These are phyloP conservation scores for Beauveria bassiana DNA, from an alignment of 2,329 filamentous ascomycete species.

Conservation along the genomic window DNA sequence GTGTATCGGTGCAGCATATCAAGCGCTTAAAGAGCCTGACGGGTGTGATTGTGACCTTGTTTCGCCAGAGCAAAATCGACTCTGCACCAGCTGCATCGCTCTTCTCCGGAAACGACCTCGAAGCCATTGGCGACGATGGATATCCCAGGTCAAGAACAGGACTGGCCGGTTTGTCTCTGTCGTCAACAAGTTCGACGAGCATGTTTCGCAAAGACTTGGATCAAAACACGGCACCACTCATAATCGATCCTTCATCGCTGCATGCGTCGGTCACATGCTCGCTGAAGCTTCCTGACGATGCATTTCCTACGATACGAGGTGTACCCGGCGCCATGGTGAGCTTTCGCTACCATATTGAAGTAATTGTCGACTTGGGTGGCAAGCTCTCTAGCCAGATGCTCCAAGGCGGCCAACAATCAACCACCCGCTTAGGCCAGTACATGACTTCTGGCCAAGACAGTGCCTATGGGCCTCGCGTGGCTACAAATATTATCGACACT, in stretches of 20 bases:
- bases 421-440: constrained; percentile 29
- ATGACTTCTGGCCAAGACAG: constrained; percentile 19
- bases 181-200: constrained; percentile 78
- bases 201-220: constrained; percentile 93
- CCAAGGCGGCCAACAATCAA: constrained; percentile 52
- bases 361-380: constrained; percentile 85
- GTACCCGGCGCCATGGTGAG: constrained; percentile 92
- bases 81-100: constrained; percentile 51
- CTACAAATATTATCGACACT: constrained; percentile 73
- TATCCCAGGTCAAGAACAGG: constrained; percentile 84
- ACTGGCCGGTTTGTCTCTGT: constrained; percentile 76
- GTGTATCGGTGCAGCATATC: constrained; percentile 76
- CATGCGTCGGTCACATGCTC: constrained; percentile 74
- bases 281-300: constrained; percentile 80
- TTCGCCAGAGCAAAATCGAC: constrained; percentile 85
- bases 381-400: constrained; percentile 63
- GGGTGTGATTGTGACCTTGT: constrained; percentile 87
- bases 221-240: constrained; percentile 79
- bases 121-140: constrained; percentile 63
- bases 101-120: constrained; percentile 44
- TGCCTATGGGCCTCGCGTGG: constrained; percentile 24
- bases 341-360: constrained; percentile 90
- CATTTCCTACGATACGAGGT: constrained; percentile 82
- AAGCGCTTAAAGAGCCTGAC: constrained; percentile 86
- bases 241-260: constrained; percentile 74